Evolutionary conservation across 345 rosid genomes (phyloP), one percentile per base, ranked within the genome.

Genomic region (Passiflora organensis): DNA sequence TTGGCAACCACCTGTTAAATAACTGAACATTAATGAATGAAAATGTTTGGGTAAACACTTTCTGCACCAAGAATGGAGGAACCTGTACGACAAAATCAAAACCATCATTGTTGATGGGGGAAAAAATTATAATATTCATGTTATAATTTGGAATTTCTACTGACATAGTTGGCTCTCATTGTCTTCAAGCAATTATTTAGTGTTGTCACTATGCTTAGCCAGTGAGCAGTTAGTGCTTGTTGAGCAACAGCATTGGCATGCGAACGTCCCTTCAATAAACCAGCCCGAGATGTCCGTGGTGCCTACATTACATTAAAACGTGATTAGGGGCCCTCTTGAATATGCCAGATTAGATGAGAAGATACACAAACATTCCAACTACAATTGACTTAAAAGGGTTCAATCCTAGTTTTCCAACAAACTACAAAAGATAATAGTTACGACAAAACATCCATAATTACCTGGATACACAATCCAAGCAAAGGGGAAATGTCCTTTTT

Each of bases 401-500:
- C 13, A 15, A 13, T 54, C 18, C 15, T 6, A 51, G 10, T 32
- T 18, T 45, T 45, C 10, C 18, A n/a, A n/a, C n/a, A n/a, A n/a
- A n/a, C n/a, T n/a, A n/a, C n/a, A n/a, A n/a, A n/a, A n/a, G n/a
- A n/a, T n/a, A n/a, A n/a, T n/a, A n/a, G n/a, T n/a, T n/a, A n/a
- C n/a, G n/a, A n/a, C n/a, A n/a, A n/a, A 56, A 20, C 23, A 14
- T 6, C 34, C 4, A 9, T n/a, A 15, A 15, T 36, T 43, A 90
- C 97, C 97, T 90, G 97, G 66, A 90, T 90, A 60, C 97, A 90
- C 67, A 82, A 73, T 18, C 94, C 95, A 56, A 90, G 94, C 62
- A 90, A 65, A 43, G 94, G 95, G 28, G 97, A 82, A 34, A 90
- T 87, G 78, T 89, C 95, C 73, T 87, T 90, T 79, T 87, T 90